Conservation (phyloP, 495 filamentous ascomycete genomes). For the Rostrohypoxylon terebratum region DNA sequence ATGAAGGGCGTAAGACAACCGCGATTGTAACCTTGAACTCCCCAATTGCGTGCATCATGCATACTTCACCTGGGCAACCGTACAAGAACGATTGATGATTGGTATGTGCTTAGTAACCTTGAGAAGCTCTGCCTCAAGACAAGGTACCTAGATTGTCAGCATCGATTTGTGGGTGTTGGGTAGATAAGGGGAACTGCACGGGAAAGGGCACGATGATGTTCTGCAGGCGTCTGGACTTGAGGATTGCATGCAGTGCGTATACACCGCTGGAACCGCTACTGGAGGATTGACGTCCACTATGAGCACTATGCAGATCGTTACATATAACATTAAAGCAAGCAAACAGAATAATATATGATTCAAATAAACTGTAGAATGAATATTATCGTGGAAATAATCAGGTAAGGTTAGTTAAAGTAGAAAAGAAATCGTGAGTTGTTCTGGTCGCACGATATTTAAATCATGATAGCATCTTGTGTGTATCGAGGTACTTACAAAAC, state of each 20-base stretch:
- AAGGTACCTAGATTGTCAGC: not conserved
- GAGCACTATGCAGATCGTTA: not conserved
- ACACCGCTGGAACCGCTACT: not conserved
- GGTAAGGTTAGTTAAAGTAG: not conserved
- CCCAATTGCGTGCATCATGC: slow-evolving; percentile 31
- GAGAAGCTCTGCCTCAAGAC: not conserved
- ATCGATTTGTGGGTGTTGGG: not conserved
- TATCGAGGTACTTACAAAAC: not conserved
- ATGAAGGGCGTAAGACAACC: slow-evolving; percentile 34
- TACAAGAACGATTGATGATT: not conserved
- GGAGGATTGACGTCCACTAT: not conserved
- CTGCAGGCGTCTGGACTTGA: not conserved
- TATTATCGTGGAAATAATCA: not conserved
- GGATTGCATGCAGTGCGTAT: not conserved
- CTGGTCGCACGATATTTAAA: slow-evolving; percentile 1
- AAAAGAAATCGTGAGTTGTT: not conserved
- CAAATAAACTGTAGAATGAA: not conserved
- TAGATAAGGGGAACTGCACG: not conserved
- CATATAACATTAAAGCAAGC: not conserved
- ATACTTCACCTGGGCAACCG: slow-evolving; percentile 23
- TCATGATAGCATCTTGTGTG: not conserved
- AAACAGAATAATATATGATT: too few species aligned
- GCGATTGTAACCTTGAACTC: slow-evolving; percentile 23
- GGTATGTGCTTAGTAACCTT: not conserved
- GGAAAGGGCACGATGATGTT: not conserved